phyloP scores from a whole-genome alignment of 805 yeast genomes.

The Jamesozyma gamospora region DNA sequence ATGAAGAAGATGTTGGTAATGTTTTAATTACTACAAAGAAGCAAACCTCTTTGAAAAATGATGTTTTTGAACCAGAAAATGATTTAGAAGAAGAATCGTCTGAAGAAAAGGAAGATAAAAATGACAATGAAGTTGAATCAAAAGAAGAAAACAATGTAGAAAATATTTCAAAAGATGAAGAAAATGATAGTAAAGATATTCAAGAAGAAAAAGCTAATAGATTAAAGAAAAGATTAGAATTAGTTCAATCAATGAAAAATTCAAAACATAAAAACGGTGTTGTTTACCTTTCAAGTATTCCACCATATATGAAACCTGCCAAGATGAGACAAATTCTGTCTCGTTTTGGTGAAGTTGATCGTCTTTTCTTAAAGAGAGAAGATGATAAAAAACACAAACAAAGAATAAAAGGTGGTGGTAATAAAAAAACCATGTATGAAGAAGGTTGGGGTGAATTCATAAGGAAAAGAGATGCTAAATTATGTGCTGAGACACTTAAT shows the following conservation, averaged over 20 bases:
- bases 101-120: constrained; percentile 9
- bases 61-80: constrained; percentile 19
- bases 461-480: constrained; percentile 75
- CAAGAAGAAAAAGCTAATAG: constrained; percentile 14
- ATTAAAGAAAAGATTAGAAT: constrained; percentile 42
- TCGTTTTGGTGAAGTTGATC: constrained; percentile 79
- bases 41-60: constrained; percentile 5
- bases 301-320: constrained; percentile 95
- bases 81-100: constrained; percentile 15
- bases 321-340: constrained; percentile 73
- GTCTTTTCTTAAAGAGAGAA: constrained; percentile 83
- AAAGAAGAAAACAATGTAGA: constrained; percentile 5
- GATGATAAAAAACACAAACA: constrained; percentile 51
- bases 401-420: constrained; percentile 82
- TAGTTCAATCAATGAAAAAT: constrained; percentile 36
- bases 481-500: constrained; percentile 77
- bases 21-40: constrained; percentile 17
- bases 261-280: constrained; percentile 72
- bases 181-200: constrained; percentile 13
- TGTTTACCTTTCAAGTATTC: constrained; percentile 80
- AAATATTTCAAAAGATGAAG: constrained; percentile 12
- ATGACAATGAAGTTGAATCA: constrained; percentile 3
- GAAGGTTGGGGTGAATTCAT: constrained; percentile 97
- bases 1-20: constrained; percentile 19
- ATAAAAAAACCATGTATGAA: constrained; percentile 73